Conservation (phyloP, 2,329 filamentous ascomycete species). For the Pseudodiploospora longispora region DNA sequence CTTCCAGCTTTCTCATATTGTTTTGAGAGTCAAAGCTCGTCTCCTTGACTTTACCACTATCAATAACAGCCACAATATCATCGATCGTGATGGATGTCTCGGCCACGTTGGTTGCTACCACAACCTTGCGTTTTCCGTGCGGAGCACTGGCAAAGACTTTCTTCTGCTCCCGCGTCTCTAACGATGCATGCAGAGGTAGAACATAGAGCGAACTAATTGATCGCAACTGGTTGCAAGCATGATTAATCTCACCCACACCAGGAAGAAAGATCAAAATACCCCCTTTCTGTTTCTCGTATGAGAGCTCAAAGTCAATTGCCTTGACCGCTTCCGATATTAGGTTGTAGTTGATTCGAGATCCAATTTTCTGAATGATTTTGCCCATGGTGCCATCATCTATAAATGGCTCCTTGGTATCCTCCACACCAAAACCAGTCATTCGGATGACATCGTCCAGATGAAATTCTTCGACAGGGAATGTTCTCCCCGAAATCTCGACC, state of each 20-base stretch:
- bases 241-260: constrained; percentile 84
- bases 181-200: constrained; percentile 82
- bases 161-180: constrained; percentile 81
- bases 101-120: constrained; percentile 92
- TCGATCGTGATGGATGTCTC: constrained; percentile 99
- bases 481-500: constrained; percentile 82
- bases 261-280: constrained; percentile 95
- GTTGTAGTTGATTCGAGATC: constrained; percentile 85
- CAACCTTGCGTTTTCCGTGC: constrained; percentile 76
- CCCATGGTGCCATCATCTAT: constrained; percentile 51
- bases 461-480: constrained; percentile 81
- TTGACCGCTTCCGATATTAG: constrained; percentile 73
- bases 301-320: constrained; percentile 71
- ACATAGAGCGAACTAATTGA: constrained; percentile 59
- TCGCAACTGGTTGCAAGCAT: constrained; percentile 62
- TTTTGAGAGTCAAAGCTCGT: constrained; percentile 86
- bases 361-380: constrained; percentile 62
- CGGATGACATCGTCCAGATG: constrained; percentile 83
- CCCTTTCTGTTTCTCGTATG: constrained; percentile 55
- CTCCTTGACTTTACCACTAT: constrained; percentile 92
- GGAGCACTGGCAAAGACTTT: constrained; percentile 75
- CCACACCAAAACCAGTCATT: constrained; percentile 62
- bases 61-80: constrained; percentile 92
- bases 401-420: constrained; percentile 37
- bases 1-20: constrained; percentile 89